phyloP scores from a whole-genome alignment of 495 filamentous ascomycete genomes.

The Tuber microsphaerosporum region DNA sequence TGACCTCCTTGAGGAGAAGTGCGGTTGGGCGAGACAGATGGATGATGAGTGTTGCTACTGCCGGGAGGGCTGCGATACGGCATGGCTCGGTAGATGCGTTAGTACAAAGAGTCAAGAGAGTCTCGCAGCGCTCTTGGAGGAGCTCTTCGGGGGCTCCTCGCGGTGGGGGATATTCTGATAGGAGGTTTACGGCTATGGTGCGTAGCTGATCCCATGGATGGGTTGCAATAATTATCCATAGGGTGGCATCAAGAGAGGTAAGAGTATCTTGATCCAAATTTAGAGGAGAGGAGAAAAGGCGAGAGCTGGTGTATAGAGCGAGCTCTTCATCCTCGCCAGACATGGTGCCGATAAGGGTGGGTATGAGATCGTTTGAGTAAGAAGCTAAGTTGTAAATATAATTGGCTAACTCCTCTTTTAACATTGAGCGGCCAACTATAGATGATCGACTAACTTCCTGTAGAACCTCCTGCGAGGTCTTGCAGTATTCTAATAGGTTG shows the following conservation, averaged over 20 bases:
- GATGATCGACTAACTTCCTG: constrained; percentile 13
- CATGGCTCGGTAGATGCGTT: constrained; percentile 23
- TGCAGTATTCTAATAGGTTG: constrained; percentile 5
- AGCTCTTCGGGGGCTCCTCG: not conserved
- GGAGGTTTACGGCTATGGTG: constrained; percentile 22
- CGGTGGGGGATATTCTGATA: constrained; percentile 10
- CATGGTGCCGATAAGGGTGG: constrained; percentile 11
- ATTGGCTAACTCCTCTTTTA: constrained; percentile 26
- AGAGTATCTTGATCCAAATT: constrained; percentile 14
- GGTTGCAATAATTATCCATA: constrained; percentile 16
- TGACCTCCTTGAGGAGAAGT: constrained; percentile 6
- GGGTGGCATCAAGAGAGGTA: constrained; percentile 8
- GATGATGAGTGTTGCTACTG: constrained; percentile 18
- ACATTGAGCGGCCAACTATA: constrained; percentile 27
- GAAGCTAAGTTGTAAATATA: constrained; percentile 14
- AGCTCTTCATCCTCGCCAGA: constrained; percentile 23
- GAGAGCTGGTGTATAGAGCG: constrained; percentile 11
- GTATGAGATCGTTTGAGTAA: constrained; percentile 1
- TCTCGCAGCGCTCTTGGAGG: constrained; percentile 18
- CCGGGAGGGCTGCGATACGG: constrained; percentile 24
- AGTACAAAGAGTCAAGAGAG: constrained; percentile 10
- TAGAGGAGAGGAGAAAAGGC: constrained; percentile 9
- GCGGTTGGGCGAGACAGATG: not conserved
- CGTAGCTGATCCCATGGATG: constrained; percentile 33
- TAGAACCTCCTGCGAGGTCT: constrained; percentile 10